Percentiles rank a stretch among this genome's conserved stretches.
Evolutionary conservation across 2,329 filamentous ascomycete species (phyloP).

Genomic region (Colletotrichum navitas): DNA sequence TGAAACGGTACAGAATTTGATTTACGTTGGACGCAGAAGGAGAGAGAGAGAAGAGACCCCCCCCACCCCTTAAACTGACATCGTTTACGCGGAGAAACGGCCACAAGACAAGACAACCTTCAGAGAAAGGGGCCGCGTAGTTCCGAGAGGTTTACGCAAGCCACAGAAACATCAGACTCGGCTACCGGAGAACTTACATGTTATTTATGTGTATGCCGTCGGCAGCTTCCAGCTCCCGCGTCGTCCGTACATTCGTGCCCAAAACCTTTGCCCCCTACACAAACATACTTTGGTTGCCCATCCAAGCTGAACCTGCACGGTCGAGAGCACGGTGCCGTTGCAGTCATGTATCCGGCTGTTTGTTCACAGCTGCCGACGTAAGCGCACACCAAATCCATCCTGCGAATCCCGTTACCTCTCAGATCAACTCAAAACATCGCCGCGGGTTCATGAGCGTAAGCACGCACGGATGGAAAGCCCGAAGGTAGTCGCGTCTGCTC

Average conservation of each 20-base stretch:
- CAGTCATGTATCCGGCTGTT: not conserved
- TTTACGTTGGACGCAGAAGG: not conserved
- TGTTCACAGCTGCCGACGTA: not conserved
- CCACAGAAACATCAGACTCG: not conserved
- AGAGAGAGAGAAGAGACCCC: not conserved
- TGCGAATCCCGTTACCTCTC: not conserved
- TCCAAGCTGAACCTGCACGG: constrained; percentile 4
- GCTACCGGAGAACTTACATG: not conserved
- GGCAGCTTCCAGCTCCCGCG: not conserved
- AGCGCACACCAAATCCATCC: not conserved
- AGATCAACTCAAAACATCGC: constrained; percentile 11
- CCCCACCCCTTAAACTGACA: not conserved
- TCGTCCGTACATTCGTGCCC: not conserved
- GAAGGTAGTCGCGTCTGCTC: constrained; percentile 4
- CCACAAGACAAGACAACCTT: too few relatives aligned
- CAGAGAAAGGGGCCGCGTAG: not conserved
- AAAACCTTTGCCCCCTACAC: not conserved
- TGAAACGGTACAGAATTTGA: not conserved
- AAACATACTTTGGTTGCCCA: not conserved
- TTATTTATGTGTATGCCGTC: not conserved
- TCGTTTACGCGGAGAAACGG: not conserved
- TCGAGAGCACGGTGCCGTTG: not conserved
- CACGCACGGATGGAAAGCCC: not conserved
- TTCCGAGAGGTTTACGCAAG: not conserved
- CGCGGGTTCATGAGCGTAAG: not conserved